Conservation (phyloP, 2,329 filamentous ascomycete species). For the Colletotrichum somersetense region DNA sequence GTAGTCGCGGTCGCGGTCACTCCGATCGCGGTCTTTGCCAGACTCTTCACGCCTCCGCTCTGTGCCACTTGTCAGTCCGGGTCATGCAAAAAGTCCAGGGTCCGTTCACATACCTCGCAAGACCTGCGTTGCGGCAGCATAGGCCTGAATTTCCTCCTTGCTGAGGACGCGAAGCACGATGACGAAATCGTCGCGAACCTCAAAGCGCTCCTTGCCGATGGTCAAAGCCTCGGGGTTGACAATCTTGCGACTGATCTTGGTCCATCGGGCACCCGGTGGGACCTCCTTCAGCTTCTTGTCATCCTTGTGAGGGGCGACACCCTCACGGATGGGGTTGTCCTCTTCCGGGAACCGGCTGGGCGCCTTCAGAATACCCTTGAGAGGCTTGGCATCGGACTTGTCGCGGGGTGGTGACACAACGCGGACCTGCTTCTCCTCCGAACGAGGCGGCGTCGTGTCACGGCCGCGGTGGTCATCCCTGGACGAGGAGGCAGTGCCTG, state of each 20-base stretch:
- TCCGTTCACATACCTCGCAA: constrained; percentile 74
- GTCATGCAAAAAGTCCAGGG: not conserved
- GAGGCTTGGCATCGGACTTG: constrained; percentile 74
- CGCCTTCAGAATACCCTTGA: constrained; percentile 88
- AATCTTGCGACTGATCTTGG: constrained; percentile 87
- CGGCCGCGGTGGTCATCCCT: constrained; percentile 57
- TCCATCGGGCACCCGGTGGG: constrained; percentile 87
- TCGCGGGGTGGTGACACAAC: constrained; percentile 78
- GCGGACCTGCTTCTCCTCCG: constrained; percentile 66
- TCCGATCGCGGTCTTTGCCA: constrained; percentile 46
- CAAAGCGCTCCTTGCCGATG: constrained; percentile 89
- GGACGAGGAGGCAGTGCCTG: constrained; percentile 34
- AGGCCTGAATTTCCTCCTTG: constrained; percentile 89
- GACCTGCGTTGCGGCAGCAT: constrained; percentile 84
- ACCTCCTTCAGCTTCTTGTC: constrained; percentile 79
- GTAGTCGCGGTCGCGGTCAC: constrained; percentile 44
- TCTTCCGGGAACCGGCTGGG: constrained; percentile 93
- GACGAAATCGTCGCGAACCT: constrained; percentile 92
- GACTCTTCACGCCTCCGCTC: constrained; percentile 52
- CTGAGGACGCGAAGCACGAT: constrained; percentile 90
- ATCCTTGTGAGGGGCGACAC: constrained; percentile 94
- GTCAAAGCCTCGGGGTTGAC: constrained; percentile 92
- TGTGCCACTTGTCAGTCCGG: constrained; percentile 36
- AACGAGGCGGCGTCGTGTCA: constrained; percentile 50
- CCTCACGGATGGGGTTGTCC: constrained; percentile 84